Percentiles rank a stretch among this genome's conserved stretches.
phyloP scores from a whole-genome alignment of 306 rosid species.

The Acacia melanoxylon region DNA sequence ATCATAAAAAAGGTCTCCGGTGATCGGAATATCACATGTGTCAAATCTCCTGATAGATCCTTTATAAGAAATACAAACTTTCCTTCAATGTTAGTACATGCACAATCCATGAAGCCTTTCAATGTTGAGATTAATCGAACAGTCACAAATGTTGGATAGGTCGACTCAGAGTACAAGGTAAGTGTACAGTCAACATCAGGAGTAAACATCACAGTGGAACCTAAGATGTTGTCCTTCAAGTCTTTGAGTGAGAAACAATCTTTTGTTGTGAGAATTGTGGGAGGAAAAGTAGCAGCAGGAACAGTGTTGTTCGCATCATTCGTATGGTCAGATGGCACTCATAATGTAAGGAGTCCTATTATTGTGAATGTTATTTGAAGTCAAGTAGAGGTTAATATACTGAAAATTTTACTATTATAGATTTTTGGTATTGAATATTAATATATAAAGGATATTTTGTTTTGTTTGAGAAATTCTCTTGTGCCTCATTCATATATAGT shows the following conservation, averaged over 20 bases:
- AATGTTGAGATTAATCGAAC: slow-evolving; percentile 23
- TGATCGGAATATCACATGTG: neutral
- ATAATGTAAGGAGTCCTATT: slow-evolving; percentile 46
- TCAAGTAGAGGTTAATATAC: neutral
- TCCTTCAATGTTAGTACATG: neutral
- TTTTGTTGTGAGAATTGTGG: slow-evolving; percentile 38
- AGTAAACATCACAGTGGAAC: slow-evolving; percentile 33
- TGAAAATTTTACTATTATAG: too few relatives aligned
- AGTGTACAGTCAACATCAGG: neutral
- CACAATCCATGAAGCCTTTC: neutral
- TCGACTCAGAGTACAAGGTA: slow-evolving; percentile 33
- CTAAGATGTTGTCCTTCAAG: slow-evolving; percentile 36
- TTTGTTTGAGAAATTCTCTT: too few relatives aligned
- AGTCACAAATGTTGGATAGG: slow-evolving; percentile 38
- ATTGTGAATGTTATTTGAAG: neutral
- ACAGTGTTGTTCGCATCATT: slow-evolving; percentile 5
- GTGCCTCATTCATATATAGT: too few relatives aligned
- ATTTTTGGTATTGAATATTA: too few relatives aligned
- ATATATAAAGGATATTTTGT: too few relatives aligned
- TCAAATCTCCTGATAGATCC: neutral
- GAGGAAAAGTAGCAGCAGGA: neutral
- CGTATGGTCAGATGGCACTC: slow-evolving; percentile 42
- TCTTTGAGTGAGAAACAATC: neutral
- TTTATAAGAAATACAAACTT: slow-evolving; percentile 34
- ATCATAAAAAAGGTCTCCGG: neutral